Evolutionary conservation across 768 basidiomycete genomes (phyloP), one percentile per base, ranked within the genome.

Genomic region (Pleurotus citrinopileatus): DNA sequence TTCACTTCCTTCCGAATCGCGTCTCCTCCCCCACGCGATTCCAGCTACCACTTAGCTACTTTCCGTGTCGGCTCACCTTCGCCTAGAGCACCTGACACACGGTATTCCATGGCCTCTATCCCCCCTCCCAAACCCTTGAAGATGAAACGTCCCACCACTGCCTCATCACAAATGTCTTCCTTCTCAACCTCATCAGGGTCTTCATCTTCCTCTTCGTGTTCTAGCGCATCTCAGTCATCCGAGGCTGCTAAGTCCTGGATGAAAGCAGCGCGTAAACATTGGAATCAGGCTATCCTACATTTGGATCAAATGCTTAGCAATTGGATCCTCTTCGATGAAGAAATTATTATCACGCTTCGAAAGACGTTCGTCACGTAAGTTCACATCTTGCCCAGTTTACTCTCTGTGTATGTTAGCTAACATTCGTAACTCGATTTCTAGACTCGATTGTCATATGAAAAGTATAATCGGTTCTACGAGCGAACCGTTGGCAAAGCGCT

Each of bases 181-280:
- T 13, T 37, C 6, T 51, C 48, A 6, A 32, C 48, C 13, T 51
- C 48, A 2, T 37, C 48, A 15, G n/a, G 22, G 8, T 51, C 48
- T 9, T 51, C 48, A 5, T 26, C 15, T 25, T 51, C 48, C 12
- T 51, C 48, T 19, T 36, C 29, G 28, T 51, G 29, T 37, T 51
- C 48, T 2, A 20, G 19, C 26, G 19, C 26, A 22, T 48, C 46
- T 6, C 34, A 38, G 12, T 51, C 48, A 36, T 25, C 48, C 20
- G 48, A 37, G n/a, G 28, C 34, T 10, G n/a, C 48, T 15, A 51
- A 51, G 37, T 17, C 48, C 23, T 51, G 48, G 48, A 51, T 51
- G 48, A 51, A 51, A 26, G 29, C 48, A 36, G 48, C 48, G 29
- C 48, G 48, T 22, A 51, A 51, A 38, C 48, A 51, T 10, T 51